Percentiles rank a stretch among this genome's conserved stretches.
These are phyloP conservation scores for Talaromyces amestolkiae DNA, from an alignment of 2,329 filamentous ascomycete genomes.

Conservation along the genomic window DNA sequence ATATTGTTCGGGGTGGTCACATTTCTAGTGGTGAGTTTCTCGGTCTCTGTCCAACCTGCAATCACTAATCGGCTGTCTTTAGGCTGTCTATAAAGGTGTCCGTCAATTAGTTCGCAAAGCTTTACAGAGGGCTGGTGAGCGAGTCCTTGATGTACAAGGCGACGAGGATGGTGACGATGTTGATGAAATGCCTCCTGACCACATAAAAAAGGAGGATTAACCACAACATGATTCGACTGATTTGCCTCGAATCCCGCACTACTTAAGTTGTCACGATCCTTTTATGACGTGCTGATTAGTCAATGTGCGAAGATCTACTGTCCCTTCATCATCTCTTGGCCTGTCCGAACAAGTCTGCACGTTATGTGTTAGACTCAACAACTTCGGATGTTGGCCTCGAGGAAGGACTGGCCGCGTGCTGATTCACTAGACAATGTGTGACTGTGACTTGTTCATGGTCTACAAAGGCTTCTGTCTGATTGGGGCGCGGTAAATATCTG, in stretches of 20 bases:
- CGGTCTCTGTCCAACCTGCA: not conserved
- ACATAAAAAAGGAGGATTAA: conserved; percentile 17
- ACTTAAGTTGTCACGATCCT: conserved; percentile 93
- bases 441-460: conserved; percentile 10
- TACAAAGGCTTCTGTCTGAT: conserved; percentile 24
- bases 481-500: conserved; percentile 29
- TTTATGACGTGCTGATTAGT: conserved; percentile 92
- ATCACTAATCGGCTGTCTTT: conserved; percentile 23
- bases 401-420: conserved; percentile 18
- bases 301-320: conserved; percentile 80
- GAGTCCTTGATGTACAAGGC: conserved; percentile 71
- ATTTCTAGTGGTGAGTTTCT: conserved; percentile 66
- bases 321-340: conserved; percentile 35
- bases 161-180: conserved; percentile 57
- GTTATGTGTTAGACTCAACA: conserved; percentile 17
- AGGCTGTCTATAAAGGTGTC: conserved; percentile 81
- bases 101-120: conserved; percentile 68
- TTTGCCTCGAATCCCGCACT: conserved; percentile 59
- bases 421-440: conserved; percentile 20
- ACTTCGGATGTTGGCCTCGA: conserved; percentile 4
- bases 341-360: conserved; percentile 21
- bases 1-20: conserved; percentile 77
- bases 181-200: conserved; percentile 21
- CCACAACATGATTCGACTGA: not conserved
- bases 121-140: conserved; percentile 75